Base-by-base conservation (phyloP, 139 green algal genomes). In the Desmodesmus armatus region DNA sequence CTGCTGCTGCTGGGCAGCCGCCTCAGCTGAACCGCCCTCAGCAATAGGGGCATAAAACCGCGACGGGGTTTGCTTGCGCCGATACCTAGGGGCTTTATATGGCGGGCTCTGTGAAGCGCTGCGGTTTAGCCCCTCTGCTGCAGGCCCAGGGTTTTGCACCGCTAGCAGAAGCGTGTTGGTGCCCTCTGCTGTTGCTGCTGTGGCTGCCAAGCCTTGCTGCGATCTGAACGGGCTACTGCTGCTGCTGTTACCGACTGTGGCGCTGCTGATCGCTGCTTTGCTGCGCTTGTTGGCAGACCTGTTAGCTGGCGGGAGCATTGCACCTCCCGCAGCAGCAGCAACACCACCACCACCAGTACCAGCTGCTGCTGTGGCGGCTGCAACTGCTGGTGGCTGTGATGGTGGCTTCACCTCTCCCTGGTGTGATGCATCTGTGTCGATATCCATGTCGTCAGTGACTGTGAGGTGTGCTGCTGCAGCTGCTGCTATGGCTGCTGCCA, bases 71-170 rank as follows among this genome's bases (percentile, higher is more conserved):
- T 85, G 79, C 63, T 65, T 58, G 43, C 66, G 37, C 2, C 49
- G 63, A 76, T 76, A 88, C 2, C 84, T 71, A 5, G 75, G 65
- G 1, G 85, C 76, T 33, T 88, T 88, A n/a, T 81, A 80, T 2
- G 84, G 84, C 15, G 84, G 84, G 29, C 84, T 88, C 37, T 74
- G 76, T 2, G 63, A 85, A 4, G 65, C 75, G 23, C 47, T 62
- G 5, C 83, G 62, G 41, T 71, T 23, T 37, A 78, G 41, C 21
- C 9, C 63, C 33, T 39, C 72, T 65, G 58, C 65, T n/a, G 33
- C 82, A 41, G 76, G 11, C 19, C 25, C 53, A 58, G 35, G 71
- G 41, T 44, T 19, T 11, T 29, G 21, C 47, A 40, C n/a, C 58
- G 43, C 5, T 21, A 37, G 17, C 47, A 31, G 51, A 3, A 23